Percentiles rank a stretch among this genome's conserved stretches.
Evolutionary conservation across 2,329 filamentous ascomycete genomes (phyloP).

Genomic region (Westerdykella sp.): DNA sequence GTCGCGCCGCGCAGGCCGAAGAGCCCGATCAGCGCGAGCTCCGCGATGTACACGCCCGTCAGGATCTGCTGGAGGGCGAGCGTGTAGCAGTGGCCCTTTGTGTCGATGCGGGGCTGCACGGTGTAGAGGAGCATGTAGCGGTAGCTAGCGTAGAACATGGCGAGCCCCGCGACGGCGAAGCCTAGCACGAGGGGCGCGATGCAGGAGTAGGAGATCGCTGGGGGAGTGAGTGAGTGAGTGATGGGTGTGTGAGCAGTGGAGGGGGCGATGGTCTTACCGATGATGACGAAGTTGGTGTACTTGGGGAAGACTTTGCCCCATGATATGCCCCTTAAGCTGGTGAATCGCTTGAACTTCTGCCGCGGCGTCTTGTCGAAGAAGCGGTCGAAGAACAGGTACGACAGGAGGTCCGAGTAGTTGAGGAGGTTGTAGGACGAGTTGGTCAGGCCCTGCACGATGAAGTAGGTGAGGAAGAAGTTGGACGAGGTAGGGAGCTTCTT

Average conservation of each 20-base stretch:
- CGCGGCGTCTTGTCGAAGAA: conserved; percentile 67
- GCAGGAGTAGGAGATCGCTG: conserved; percentile 75
- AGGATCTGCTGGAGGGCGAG: conserved; percentile 83
- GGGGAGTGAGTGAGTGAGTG: conserved; percentile 8
- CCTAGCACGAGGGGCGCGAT: conserved; percentile 80
- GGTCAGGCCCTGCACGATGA: conserved; percentile 82
- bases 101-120: conserved; percentile 74
- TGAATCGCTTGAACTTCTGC: conserved; percentile 34
- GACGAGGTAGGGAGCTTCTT: conserved; percentile 72
- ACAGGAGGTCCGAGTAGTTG: conserved; percentile 65
- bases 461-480: conserved; percentile 95
- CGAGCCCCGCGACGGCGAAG: conserved; percentile 73
- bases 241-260: not conserved
- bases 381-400: conserved; percentile 69
- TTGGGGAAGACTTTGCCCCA: conserved; percentile 40
- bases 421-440: conserved; percentile 69
- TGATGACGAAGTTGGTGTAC: conserved; percentile 37
- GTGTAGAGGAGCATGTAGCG: conserved; percentile 89
- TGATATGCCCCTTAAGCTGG: conserved; percentile 26
- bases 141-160: conserved; percentile 79
- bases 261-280: conserved; percentile 25
- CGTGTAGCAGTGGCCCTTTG: conserved; percentile 79
- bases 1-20: conserved; percentile 49
- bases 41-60: conserved; percentile 74
- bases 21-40: conserved; percentile 77